Base-by-base conservation (phyloP, 2,329 filamentous ascomycete genomes). In the Bertia moriformis region DNA sequence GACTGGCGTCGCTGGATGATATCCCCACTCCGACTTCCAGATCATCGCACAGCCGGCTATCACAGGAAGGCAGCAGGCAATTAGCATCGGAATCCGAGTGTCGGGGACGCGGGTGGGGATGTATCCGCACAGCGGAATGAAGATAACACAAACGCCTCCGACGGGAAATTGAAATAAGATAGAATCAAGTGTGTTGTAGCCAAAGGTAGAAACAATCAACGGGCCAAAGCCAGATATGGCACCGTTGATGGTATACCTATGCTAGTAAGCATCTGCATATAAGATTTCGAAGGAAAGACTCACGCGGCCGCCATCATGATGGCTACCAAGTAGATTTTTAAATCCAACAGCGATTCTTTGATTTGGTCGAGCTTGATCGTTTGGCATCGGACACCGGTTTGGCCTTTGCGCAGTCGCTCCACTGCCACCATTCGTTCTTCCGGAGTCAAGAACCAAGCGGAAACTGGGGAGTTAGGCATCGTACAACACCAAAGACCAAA, bases 81-180 rank as follows among this genome's bases (percentile, higher is more conserved):
- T 56, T 1, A 87, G 64, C 55, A 84, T 69, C 4, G 74, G 52
- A 38, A 85, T 68, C 13, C 80, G 70, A 12, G 78, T 71, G 48
- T 85, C 78, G 2, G 60, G 65, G 39, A 78, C 60, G 1, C 65
- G 62, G 0, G 72, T 68, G 4, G 73, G 71, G 1, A 85, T 59
- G 46, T 66, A 84, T 1, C 82, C 82, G 3, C 73, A 78, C 0
- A 75, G 49, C 0, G 83, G 64, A 40, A 87, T 84, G 38, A 67
- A 66, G 37, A 83, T 58, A 43, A 80, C 67, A 48, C 75, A 80
- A n/a, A 87, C 52, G 0, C 60, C 78, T 1, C 81, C 82, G 0
- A 86, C 66, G 0, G 83, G 83, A 42, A 87, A 85, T 48, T 87
- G 82, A 51, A 81, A 77, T 0, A 86, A 63, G 42, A 87, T 83